Base-by-base conservation (phyloP, 2,329 filamentous ascomycete genomes). In the Ascocoryne sarcoides region DNA sequence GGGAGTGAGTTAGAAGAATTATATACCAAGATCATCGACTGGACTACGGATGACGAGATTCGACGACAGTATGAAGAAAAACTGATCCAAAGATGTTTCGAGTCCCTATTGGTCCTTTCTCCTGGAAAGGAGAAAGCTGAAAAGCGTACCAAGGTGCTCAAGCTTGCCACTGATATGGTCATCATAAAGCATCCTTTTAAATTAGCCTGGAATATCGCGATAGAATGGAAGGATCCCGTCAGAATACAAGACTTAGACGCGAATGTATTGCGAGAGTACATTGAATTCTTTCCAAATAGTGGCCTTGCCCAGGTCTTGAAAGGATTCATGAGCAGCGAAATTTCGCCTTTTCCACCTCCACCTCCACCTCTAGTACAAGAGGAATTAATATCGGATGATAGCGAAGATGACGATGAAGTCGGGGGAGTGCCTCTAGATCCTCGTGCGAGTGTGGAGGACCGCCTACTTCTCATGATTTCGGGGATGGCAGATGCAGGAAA, bases 171-270 rank as follows among this genome's bases (percentile, higher is more conserved):
- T 47, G 92, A 90, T 46, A 95, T 98, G 84, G 90, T 98, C 45
- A 84, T 95, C 44, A 92, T 98, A 59, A 89, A 90, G 53, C 88
- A 96, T 53, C 85, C 87, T 0, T 95, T 82, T 63, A 77, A 82
- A 48, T 70, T 93, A 12, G 92, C 92, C 0, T 98, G 93, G 93
- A 82, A 87, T 53, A 82, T 95, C 45, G 75, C 84, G 20, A 70
- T 98, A 43, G 86, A 96, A 57, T 96, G 90, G 84, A 76, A 84
- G 51, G 89, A 95, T 60, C 67, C 78, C 31, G 79, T 84, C 52
- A 75, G 76, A 34, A 73, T 92, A 35, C 67, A 72, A n/a, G 76
- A 86, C 18, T 83, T 87, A 68, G 89, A 96, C 56, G 73, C 77
- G 32, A 76, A 75, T 32, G 68, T 90, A n/a, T 65, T 98, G 17